Percentiles rank a stretch among this genome's conserved stretches.
Conservation (phyloP, 306 rosid species). For the Calophaca sinica region DNA sequence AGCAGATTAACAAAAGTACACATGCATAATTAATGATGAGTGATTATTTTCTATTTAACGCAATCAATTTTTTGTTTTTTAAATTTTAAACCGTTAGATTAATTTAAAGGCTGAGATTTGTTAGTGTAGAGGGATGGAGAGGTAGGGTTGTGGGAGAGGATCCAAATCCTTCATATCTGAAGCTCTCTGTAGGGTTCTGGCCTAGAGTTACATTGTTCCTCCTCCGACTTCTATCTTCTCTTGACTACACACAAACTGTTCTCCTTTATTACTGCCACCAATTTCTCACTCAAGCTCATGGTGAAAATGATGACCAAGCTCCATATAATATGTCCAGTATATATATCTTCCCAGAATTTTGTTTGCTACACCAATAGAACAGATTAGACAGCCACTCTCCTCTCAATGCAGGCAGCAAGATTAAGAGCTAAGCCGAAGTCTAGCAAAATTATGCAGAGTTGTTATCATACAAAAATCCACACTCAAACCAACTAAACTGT, state of each 20-base stretch:
- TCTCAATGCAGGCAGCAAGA: neutral
- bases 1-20: too few species aligned
- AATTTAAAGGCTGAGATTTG: too few species aligned
- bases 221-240: conserved; percentile 26
- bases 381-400: conserved; percentile 10
- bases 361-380: conserved; percentile 17
- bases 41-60: too few species aligned
- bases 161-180: conserved; percentile 10
- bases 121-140: too few species aligned
- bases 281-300: conserved; percentile 17
- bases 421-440: conserved; percentile 16
- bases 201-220: conserved; percentile 3
- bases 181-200: conserved; percentile 5
- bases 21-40: too few species aligned
- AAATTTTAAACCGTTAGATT: too few species aligned
- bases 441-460: conserved; percentile 10
- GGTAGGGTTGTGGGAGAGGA: too few species aligned
- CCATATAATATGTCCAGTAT: neutral
- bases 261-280: neutral
- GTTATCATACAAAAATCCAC: conserved; percentile 16
- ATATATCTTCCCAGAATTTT: neutral
- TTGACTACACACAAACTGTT: conserved; percentile 9
- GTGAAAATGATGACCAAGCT: conserved; percentile 29
- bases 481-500: conserved; percentile 25
- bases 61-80: too few species aligned